These are phyloP conservation scores for Phytophthora pluvialis DNA, from an alignment of 352 stramenopile genomes.

Conservation along the genomic window DNA sequence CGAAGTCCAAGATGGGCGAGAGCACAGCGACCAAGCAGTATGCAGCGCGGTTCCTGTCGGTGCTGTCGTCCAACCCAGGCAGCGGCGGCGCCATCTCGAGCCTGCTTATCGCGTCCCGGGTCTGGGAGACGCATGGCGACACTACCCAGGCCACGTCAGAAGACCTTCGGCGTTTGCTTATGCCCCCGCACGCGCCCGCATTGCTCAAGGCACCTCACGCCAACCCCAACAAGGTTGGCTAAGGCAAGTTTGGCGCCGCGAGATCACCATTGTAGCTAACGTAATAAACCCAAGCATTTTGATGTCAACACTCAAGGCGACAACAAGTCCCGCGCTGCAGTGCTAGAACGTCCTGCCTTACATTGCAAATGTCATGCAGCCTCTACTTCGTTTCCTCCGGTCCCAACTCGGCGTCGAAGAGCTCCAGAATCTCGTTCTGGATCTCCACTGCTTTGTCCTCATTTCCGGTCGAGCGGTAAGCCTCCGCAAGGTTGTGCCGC, in stretches of 20 bases:
- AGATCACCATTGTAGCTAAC: constrained; percentile 30
- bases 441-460: constrained; percentile 81
- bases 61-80: constrained; percentile 84
- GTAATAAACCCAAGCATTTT: constrained; percentile 30
- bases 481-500: constrained; percentile 82
- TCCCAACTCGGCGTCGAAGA: constrained; percentile 63
- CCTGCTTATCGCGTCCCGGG: constrained; percentile 75
- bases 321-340: not conserved
- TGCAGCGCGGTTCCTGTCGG: constrained; percentile 80
- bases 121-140: constrained; percentile 86
- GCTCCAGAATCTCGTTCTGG: constrained; percentile 81
- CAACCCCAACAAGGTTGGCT: constrained; percentile 89
- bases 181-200: constrained; percentile 72
- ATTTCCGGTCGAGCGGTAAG: constrained; percentile 75
- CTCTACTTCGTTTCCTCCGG: constrained; percentile 38
- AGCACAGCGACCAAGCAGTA: constrained; percentile 86
- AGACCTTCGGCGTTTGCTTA: constrained; percentile 77
- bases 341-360: not conserved
- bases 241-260: constrained; percentile 16
- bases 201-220: constrained; percentile 82
- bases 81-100: constrained; percentile 86
- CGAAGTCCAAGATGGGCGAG: constrained; percentile 83
- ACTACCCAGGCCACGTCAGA: constrained; percentile 82
- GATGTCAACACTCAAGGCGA: constrained; percentile 17
- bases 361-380: not conserved